These are phyloP conservation scores for Aspergillus uvarum DNA, from an alignment of 2,329 filamentous ascomycete genomes.

Conservation along the genomic window DNA sequence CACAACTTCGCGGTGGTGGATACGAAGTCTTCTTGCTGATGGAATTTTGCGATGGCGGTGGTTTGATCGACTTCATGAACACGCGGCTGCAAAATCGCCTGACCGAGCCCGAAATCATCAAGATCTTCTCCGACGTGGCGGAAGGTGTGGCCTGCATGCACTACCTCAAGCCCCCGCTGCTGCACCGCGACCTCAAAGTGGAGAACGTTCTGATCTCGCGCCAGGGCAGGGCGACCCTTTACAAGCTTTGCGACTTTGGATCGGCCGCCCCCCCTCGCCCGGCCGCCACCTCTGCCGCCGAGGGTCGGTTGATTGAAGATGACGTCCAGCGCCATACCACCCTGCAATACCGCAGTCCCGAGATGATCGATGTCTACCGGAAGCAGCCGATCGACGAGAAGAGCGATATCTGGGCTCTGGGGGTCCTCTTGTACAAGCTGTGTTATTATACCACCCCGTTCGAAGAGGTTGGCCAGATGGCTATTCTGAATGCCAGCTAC, in stretches of 20 bases:
- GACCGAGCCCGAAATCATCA: conserved; percentile 94
- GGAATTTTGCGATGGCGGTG: conserved; percentile 94
- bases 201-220: conserved; percentile 92
- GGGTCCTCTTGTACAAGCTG: conserved; percentile 92
- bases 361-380: conserved; percentile 98
- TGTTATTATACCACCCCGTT: conserved; percentile 99
- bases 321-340: conserved; percentile 97
- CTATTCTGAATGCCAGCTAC: conserved; percentile 93
- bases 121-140: conserved; percentile 93
- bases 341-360: conserved; percentile 92
- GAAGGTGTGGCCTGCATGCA: conserved; percentile 99
- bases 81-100: conserved; percentile 92
- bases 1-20: conserved; percentile 84
- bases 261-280: conserved; percentile 81
- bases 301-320: conserved; percentile 91
- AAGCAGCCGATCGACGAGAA: conserved; percentile 98
- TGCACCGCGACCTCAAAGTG: conserved; percentile 95
- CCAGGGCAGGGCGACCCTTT: conserved; percentile 65
- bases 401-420: conserved; percentile 96
- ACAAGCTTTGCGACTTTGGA: conserved; percentile 98
- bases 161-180: conserved; percentile 87
- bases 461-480: conserved; percentile 95
- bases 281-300: conserved; percentile 79
- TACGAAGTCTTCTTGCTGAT: conserved; percentile 98
- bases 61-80: conserved; percentile 99